Evolutionary conservation across 2,329 filamentous ascomycete species (phyloP), one percentile per base, ranked within the genome.

Genomic region (Bisporella sp.): DNA sequence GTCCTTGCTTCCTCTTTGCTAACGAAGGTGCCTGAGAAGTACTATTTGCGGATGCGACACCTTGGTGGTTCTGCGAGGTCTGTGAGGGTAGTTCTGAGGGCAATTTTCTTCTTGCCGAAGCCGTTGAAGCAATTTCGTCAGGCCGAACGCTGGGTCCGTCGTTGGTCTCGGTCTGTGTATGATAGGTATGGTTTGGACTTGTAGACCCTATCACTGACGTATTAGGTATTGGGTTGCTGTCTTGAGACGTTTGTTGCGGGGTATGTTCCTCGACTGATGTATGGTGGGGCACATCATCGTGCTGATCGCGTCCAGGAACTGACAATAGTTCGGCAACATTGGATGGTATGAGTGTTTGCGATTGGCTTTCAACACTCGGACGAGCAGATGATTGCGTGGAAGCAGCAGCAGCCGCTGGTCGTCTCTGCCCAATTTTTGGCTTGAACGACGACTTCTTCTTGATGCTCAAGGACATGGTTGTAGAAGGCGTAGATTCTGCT

Each of bases 341-440:
- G 31, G 56, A 30, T 29, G 62, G 54, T 12, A 56, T 54, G 30
- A 59, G 52, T 29, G 62, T 54, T 50, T 66, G 61, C 37, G 57
- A 59, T 48, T 69, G 70, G 33, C 64, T 67, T 54, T 69, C 67
- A 49, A 66, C 63, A 57, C 69, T 73, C 40, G 70, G 62, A 50
- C 66, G 63, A 41, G 68, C 56, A 32, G 71, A 66, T 41, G 71
- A 60, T 45, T 65, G 63, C 50, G 62, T 62, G 51, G 68, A 63
- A 51, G 64, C 61, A 52, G 71, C 8, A 4, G 35, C 65, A 49
- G 71, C 69, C 56, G 73, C 71, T 54, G 74, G 71, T 52, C 76
- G 73, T 62, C 56, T 58, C 51, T 82, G 78, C 57, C 74, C 66
- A 32, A 78, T 79, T 70, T 86, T 89, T 42, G 85, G 85, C 65